Evolutionary conservation across 116 monocot species (phyloP).

Genomic region (Dioscorea cayenensis): DNA sequence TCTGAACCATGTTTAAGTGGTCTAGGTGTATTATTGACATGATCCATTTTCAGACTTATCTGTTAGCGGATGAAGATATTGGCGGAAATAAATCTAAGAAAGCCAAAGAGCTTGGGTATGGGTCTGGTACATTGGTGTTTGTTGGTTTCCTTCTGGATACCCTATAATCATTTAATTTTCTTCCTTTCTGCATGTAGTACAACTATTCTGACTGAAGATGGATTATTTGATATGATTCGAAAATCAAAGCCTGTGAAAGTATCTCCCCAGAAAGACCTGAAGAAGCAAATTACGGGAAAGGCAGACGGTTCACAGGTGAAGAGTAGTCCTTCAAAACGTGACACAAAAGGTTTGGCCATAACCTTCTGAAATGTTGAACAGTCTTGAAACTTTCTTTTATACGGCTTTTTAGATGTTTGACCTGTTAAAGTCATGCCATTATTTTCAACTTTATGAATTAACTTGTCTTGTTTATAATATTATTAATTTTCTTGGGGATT

Average conservation of each 20-base stretch:
- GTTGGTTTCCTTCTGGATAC: background rate
- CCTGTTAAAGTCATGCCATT: too few relatives aligned
- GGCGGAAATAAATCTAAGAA: constrained; percentile 89
- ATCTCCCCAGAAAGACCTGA: constrained; percentile 21
- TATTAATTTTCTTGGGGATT: too few relatives aligned
- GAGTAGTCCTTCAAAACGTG: constrained; percentile 36
- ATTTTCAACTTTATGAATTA: too few relatives aligned
- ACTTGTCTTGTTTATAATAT: too few relatives aligned
- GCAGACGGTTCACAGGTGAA: constrained; percentile 27
- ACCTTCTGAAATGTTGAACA: background rate
- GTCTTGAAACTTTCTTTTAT: too few relatives aligned
- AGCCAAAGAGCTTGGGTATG: constrained; percentile 82
- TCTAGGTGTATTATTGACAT: constrained; percentile 3
- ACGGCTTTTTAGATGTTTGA: too few relatives aligned
- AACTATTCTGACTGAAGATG: constrained; percentile 87
- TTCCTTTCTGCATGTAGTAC: constrained; percentile 24
- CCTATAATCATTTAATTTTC: constrained; percentile 8
- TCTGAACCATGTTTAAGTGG: background rate
- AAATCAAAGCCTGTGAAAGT: constrained; percentile 78
- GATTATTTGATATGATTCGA: constrained; percentile 89
- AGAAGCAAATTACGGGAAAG: constrained; percentile 31
- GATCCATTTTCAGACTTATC: constrained; percentile 51
- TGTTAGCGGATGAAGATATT: constrained; percentile 93
- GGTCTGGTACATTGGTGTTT: background rate
- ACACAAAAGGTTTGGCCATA: constrained; percentile 35